Base-by-base conservation (phyloP, 169 alveolate genomes). In the Eimeria maxima region DNA sequence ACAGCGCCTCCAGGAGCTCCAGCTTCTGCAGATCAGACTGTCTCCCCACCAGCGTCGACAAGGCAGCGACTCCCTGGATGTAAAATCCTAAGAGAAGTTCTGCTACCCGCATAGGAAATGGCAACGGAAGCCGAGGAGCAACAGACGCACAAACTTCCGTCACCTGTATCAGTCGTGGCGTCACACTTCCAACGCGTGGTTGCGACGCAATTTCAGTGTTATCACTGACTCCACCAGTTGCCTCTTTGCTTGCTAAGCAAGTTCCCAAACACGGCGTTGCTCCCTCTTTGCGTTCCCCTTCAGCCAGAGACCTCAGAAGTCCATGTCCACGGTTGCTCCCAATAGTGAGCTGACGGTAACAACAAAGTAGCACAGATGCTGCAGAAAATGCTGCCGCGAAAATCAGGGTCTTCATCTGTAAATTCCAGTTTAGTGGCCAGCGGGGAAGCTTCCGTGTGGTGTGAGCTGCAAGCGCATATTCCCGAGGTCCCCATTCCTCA, bases 221-320 rank as follows among this genome's bases (percentile, higher is more conserved):
- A 69, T 13, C 45, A 29, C 50, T 33, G 80, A 47, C 80, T 29
- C 50, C 80, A 14, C 50, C 80, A 4, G 50, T 50, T 16, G 50
- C 0, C 80, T 69, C 50, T 22, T 29, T 10, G n/a, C 50, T 33
- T 69, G 18, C 50, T 47, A 69, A 29, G 80, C 13, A 50, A 0
- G 80, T 50, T 69, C 22, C 50, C 80, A 0, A 10, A 24, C 80
- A 69, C 13, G n/a, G 80, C n/a, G n/a, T 2, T 33, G 5, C 45
- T n/a, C 50, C n/a, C 80, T 47, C 45, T 29, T 50, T 2, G 10
- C 80, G 27, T 69, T 69, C 50, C 50, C 50, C 80, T 69, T 69
- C 80, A 33, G 80, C 80, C n/a, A 69, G 80, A 5, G 47, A 69
- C 80, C 80, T 69, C 80, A 69, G 10, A 69, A 47, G 50, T 33